These are phyloP conservation scores for Mycotypha africana DNA, from an alignment of 371 early-diverging fungal species.

Conservation along the genomic window DNA sequence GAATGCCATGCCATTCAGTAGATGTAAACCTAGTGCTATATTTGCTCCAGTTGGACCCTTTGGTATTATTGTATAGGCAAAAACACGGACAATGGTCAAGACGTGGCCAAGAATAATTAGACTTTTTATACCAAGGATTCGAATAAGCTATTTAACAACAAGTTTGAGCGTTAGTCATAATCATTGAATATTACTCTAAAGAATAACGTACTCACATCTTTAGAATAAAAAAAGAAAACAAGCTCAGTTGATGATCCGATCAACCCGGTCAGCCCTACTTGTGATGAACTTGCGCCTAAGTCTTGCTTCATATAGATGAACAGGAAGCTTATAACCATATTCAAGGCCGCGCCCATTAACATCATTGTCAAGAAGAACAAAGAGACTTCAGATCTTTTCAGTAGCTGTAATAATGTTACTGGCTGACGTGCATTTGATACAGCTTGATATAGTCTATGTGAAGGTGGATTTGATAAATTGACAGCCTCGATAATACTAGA, in stretches of 20 bases:
- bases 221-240: constrained; percentile 44
- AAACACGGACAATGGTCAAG: constrained; percentile 42
- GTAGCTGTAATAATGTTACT: constrained; percentile 32
- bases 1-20: constrained; percentile 47
- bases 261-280: constrained; percentile 42
- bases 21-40: constrained; percentile 39
- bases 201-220: constrained; percentile 40
- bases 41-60: constrained; percentile 40
- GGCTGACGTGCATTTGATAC: constrained; percentile 13
- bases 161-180: no score
- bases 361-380: constrained; percentile 46
- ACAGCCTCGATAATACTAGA: constrained; percentile 52
- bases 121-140: constrained; percentile 42
- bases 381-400: constrained; percentile 31
- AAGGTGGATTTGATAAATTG: constrained; percentile 42
- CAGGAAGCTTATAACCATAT: constrained; percentile 45
- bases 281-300: constrained; percentile 40
- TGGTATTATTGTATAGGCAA: constrained; percentile 44
- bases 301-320: constrained; percentile 44
- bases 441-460: constrained; percentile 22
- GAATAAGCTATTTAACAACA: constrained; percentile 27
- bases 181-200: no score
- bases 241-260: constrained; percentile 45
- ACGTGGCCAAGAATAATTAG: constrained; percentile 44
- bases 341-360: constrained; percentile 49